Evolutionary conservation across 257 asterid genomes (phyloP), one percentile per base, ranked within the genome.

Genomic region (Coffea canephora): DNA sequence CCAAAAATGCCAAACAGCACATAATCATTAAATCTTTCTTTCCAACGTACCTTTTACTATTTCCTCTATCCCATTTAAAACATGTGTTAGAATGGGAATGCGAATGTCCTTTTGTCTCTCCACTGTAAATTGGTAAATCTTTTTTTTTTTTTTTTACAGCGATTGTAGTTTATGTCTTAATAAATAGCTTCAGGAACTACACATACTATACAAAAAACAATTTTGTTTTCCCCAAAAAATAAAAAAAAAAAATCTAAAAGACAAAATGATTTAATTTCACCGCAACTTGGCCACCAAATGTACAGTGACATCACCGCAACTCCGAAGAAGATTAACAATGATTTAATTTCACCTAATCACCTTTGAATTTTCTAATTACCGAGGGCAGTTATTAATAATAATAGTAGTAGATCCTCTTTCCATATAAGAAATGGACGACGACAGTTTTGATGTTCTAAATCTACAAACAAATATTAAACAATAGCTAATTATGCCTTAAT

Each of bases 1-100:
- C 82, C 69, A 73, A 74, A 82, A 65, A 48, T 70, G 57, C 73
- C 82, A 70, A 19, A 72, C 75, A 34, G 36, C 81, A 82, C 75
- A 72, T 57, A 82, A 82, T 82, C 82, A 82, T 82, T 55, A 65
- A 65, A 5, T 52, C 68, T 59, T 55, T 45, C 52, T 31, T 1
- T 68, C 55, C 5, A 19, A 23, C 34, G 1, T 50, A 36, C 15
- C 31, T 8, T 57, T 43, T 34, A 52, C 10, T 36, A 6, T 21
- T 52, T 19, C 34, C 13, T 34, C 19, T 12, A 55, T 68, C 31
- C 25, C 19, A 73, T 61, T 74, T 81, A 76, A 21, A 70, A 57
- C 80, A 76, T 57, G 84, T 61, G 77, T 81, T 75, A 31, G 61
- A 57, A 12, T 34, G 21, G 3, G 11, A 27, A 31, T 65, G 66